These are phyloP conservation scores for Phlegmacium glaucopus DNA, from an alignment of 768 basidiomycete species.

Conservation along the genomic window DNA sequence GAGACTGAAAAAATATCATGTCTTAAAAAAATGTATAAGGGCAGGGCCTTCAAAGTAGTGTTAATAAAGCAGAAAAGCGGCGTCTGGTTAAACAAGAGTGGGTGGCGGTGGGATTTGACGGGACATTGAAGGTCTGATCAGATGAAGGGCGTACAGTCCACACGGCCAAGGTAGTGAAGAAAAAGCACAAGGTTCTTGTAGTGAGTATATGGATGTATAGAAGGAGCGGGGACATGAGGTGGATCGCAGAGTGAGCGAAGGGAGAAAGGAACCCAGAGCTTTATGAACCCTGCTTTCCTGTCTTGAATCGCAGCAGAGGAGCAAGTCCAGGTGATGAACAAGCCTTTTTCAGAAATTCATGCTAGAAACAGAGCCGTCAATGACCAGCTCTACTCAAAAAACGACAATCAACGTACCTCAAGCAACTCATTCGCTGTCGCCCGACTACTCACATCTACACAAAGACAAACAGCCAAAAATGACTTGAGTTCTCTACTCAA, in stretches of 20 bases:
- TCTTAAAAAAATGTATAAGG: too few relatives aligned
- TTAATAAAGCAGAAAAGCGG: too few relatives aligned
- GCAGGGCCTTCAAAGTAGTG: too few relatives aligned
- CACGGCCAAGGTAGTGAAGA: too few relatives aligned
- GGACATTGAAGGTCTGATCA: too few relatives aligned
- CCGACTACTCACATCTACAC: slow-evolving; percentile 92
- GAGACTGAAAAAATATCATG: too few relatives aligned
- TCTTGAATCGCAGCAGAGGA: slow-evolving; percentile 79
- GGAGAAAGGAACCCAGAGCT: neutral
- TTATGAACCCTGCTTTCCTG: slow-evolving; percentile 51
- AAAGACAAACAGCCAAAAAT: slow-evolving; percentile 96
- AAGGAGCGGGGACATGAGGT: slow-evolving; percentile 3
- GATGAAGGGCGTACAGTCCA: too few relatives aligned
- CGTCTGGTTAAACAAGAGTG: too few relatives aligned
- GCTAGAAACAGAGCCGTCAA: slow-evolving; percentile 44
- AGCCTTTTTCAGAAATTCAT: slow-evolving; percentile 91
- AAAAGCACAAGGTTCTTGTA: neutral
- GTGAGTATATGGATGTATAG: neutral
- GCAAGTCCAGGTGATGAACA: slow-evolving; percentile 82
- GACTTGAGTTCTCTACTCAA: slow-evolving; percentile 91
- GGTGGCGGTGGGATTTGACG: too few relatives aligned
- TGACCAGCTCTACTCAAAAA: slow-evolving; percentile 5
- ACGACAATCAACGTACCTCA: slow-evolving; percentile 51
- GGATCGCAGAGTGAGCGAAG: neutral
- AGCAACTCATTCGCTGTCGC: slow-evolving; percentile 87